phyloP scores from a whole-genome alignment of 768 basidiomycete genomes.

The Russula lepida region DNA sequence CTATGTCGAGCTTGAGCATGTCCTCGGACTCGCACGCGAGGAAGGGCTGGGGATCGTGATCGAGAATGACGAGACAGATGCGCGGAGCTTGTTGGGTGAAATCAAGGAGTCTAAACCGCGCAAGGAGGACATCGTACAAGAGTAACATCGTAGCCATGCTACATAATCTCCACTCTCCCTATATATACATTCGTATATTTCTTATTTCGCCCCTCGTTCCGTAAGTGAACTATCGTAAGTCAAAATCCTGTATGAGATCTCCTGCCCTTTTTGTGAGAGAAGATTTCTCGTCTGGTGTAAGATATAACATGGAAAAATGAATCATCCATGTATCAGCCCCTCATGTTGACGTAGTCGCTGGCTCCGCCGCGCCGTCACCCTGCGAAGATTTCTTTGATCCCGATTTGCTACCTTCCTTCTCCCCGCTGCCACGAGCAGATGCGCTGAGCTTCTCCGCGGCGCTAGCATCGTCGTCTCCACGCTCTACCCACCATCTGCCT shows the following conservation, averaged over 20 bases:
- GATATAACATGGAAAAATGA: neutral
- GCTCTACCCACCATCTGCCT: slow-evolving; percentile 79
- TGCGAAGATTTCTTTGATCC: neutral
- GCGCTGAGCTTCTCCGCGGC: slow-evolving; percentile 27
- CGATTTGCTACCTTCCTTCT: neutral
- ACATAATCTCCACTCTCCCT: slow-evolving; percentile 6
- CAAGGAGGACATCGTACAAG: slow-evolving; percentile 93
- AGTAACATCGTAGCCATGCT: slow-evolving; percentile 26
- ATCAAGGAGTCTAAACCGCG: slow-evolving; percentile 69
- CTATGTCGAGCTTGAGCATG: slow-evolving; percentile 91
- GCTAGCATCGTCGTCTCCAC: slow-evolving; percentile 48
- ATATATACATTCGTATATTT: slow-evolving; percentile 3
- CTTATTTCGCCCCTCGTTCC: neutral
- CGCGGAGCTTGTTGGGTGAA: slow-evolving; percentile 74
- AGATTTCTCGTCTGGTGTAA: neutral
- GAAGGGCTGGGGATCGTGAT: slow-evolving; percentile 77
- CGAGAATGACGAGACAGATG: slow-evolving; percentile 77
- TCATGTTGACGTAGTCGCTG: neutral
- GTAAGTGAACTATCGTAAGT: neutral
- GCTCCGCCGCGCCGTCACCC: neutral
- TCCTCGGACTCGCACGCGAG: slow-evolving; percentile 79
- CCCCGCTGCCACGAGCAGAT: neutral
- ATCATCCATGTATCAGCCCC: neutral
- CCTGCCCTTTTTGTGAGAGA: neutral
- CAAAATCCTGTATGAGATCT: neutral